Conservation (phyloP, 768 basidiomycete genomes). For the Boletus vinaceobasis region DNA sequence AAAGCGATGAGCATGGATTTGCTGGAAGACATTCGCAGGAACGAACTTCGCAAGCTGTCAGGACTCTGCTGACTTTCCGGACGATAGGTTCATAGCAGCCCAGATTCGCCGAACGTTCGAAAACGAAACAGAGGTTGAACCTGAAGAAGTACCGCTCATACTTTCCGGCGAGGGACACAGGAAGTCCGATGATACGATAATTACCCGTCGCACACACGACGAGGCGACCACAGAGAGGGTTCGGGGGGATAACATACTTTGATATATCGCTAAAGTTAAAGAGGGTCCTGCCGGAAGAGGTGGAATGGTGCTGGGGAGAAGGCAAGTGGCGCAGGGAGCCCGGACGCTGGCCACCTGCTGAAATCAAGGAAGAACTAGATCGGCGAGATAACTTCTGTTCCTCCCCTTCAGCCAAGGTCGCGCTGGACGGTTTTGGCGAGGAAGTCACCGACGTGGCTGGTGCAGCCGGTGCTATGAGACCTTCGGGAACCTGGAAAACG, state of each 20-base stretch:
- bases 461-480: slow-evolving; percentile 58
- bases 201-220: slow-evolving; percentile 80
- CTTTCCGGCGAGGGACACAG: slow-evolving; percentile 69
- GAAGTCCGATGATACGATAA: slow-evolving; percentile 90
- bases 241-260: slow-evolving; percentile 90
- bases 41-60: slow-evolving; percentile 84
- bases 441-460: slow-evolving; percentile 29
- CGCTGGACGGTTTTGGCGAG: slow-evolving; percentile 35
- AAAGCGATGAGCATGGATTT: slow-evolving; percentile 2
- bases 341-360: slow-evolving; percentile 43
- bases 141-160: slow-evolving; percentile 88
- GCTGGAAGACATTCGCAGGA: slow-evolving; percentile 2
- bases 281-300: slow-evolving; percentile 52
- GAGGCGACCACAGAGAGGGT: slow-evolving; percentile 80
- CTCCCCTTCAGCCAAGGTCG: slow-evolving; percentile 30
- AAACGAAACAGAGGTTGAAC: slow-evolving; percentile 96
- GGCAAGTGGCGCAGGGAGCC: slow-evolving; percentile 41
- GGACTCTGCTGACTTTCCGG: slow-evolving; percentile 87
- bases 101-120: slow-evolving; percentile 84
- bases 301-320: slow-evolving; percentile 45
- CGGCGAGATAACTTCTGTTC: slow-evolving; percentile 43
- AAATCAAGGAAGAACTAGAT: slow-evolving; percentile 50
- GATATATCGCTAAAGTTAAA: slow-evolving; percentile 92
- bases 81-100: slow-evolving; percentile 96
- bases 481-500: slow-evolving; percentile 92